Base-by-base conservation (phyloP, 805 yeast genomes). In the Helenozyma baotianmanensis region DNA sequence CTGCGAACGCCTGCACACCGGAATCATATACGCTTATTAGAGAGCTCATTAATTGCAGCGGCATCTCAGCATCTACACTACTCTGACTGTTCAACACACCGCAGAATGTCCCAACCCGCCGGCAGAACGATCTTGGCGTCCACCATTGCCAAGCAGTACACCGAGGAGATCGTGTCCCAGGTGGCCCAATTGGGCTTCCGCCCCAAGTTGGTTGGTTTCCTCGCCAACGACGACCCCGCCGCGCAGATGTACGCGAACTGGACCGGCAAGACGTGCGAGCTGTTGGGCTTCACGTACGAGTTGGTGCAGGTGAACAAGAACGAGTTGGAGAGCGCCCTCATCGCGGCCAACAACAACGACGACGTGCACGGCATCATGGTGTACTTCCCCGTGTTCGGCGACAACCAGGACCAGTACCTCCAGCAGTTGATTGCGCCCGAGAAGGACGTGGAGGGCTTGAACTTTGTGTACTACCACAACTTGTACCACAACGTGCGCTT, bases 331-430 rank as follows among this genome's bases (percentile, higher is more conserved):
- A 88, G 80, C 46, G 80, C 77, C 21, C 77, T 92, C 39, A 74
- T 88, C 29, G 77, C 74, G 25, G 96, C 97, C 38, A 92, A 92
- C 56, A 66, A 68, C 18, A 90, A 89, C 51, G 76, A 72, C 35
- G 47, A 56, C 1, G 85, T 90, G 24, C 80, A 88, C 54, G 98
- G 97, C 15, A 92, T 92, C 45, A 88, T 92, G 84, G 90, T 92
- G 11, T 92, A 92, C 58, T 92, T 90, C 74, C 98, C 98, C 0
- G 97, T 92, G 2, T 92, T 86, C 60, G 96, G 96, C 3, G 85
- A 86, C 54, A 76, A 85, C 38, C 97, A 92, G 62, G 98, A 92
- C 60, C 95, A 85, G 60, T 92, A 92, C 58, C 62, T 92, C 37
- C 97, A 92, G 63, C 97, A 92, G 62, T 83, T 88, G 40, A 89